A percentile compares a stretch with the other conserved stretches of the same genome.
Evolutionary conservation across 2,329 filamentous ascomycete genomes (phyloP).

Genomic region (Fusarium heterosporum): DNA sequence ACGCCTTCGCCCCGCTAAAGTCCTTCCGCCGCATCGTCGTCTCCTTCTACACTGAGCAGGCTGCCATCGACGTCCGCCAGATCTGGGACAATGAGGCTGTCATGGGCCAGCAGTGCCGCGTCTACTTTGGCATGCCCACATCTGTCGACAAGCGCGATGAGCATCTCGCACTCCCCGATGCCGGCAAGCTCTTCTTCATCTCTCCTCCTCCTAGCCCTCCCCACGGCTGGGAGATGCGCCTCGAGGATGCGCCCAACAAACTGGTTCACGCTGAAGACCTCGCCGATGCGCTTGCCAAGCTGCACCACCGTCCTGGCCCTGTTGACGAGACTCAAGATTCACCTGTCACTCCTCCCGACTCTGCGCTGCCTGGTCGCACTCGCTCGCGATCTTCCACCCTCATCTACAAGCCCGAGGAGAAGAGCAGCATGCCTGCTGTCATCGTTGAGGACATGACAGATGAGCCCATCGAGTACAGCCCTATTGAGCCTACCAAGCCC

Average conservation of each 20-base stretch:
- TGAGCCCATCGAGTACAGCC: slow-evolving; percentile 59
- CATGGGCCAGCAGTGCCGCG: slow-evolving; percentile 74
- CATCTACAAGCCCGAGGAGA: slow-evolving; percentile 71
- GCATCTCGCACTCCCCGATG: slow-evolving; percentile 74
- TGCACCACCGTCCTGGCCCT: slow-evolving; percentile 63
- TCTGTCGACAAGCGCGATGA: slow-evolving; percentile 66
- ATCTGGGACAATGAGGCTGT: slow-evolving; percentile 80
- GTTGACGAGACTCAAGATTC: slow-evolving; percentile 52
- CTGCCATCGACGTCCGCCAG: slow-evolving; percentile 76
- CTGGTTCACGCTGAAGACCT: slow-evolving; percentile 76
- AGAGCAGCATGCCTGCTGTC: slow-evolving; percentile 71
- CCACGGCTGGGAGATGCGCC: slow-evolving; percentile 74
- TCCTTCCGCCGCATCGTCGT: slow-evolving; percentile 85
- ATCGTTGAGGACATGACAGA: slow-evolving; percentile 76
- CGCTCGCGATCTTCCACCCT: slow-evolving; percentile 73
- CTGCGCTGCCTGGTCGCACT: slow-evolving; percentile 46
- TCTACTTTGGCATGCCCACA: slow-evolving; percentile 76
- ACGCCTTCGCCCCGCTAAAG: slow-evolving; percentile 83
- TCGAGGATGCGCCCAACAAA: slow-evolving; percentile 78
- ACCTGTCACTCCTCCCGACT: slow-evolving; percentile 50
- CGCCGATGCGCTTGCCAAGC: slow-evolving; percentile 72
- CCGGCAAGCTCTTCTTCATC: slow-evolving; percentile 79
- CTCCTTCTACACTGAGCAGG: slow-evolving; percentile 77
- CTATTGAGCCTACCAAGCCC: slow-evolving; percentile 57
- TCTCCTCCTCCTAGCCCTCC: slow-evolving; percentile 75